These are phyloP conservation scores for Gossypium arboreum DNA, from an alignment of 345 rosid genomes.

Conservation along the genomic window DNA sequence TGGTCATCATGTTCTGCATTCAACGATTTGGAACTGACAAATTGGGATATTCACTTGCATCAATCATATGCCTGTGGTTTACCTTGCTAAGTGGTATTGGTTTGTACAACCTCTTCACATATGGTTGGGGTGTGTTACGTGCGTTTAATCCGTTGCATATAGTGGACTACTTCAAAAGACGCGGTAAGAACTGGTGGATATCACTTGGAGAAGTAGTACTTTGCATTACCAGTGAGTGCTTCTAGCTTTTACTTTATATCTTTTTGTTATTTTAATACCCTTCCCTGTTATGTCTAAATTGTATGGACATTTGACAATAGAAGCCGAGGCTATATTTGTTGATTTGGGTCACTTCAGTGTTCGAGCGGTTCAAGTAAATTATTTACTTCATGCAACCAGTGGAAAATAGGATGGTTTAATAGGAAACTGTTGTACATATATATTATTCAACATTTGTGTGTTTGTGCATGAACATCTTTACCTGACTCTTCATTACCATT, in stretches of 20 bases:
- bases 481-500: no score
- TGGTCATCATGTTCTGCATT: slow-evolving; percentile 39
- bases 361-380: slow-evolving; percentile 56
- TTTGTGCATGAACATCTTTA: neutral
- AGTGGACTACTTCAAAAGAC: slow-evolving; percentile 45
- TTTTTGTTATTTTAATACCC: neutral
- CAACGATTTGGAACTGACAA: slow-evolving; percentile 72
- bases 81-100: slow-evolving; percentile 51
- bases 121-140: slow-evolving; percentile 50
- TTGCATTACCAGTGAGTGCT: slow-evolving; percentile 53
- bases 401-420: neutral
- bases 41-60: slow-evolving; percentile 64
- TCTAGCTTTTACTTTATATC: neutral
- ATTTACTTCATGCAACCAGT: neutral
- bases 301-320: slow-evolving; percentile 15
- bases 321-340: slow-evolving; percentile 84
- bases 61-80: slow-evolving; percentile 58
- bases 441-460: neutral
- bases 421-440: no score
- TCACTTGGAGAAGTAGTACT: slow-evolving; percentile 73
- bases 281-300: neutral
- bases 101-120: slow-evolving; percentile 51
- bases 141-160: slow-evolving; percentile 65
- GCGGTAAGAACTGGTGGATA: slow-evolving; percentile 45
- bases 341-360: slow-evolving; percentile 81